phyloP scores from a whole-genome alignment of 2,329 filamentous ascomycete species.

The Fragosphaeria purpurea region DNA sequence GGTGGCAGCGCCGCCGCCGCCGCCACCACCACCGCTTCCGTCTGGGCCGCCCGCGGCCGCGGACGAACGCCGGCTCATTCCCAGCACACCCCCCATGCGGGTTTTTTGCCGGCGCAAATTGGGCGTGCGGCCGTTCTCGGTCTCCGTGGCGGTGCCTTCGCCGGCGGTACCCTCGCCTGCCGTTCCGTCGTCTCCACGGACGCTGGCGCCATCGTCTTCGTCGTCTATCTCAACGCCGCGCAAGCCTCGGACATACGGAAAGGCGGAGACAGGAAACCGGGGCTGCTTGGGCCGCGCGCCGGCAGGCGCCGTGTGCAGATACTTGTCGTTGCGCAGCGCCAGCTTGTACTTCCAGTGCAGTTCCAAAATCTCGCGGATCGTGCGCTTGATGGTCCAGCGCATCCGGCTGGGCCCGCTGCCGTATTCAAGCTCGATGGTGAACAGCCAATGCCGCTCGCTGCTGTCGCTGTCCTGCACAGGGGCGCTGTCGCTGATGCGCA shows the following conservation, averaged over 20 bases:
- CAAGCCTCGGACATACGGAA: constrained; percentile 78
- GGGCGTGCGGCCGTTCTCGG: constrained; percentile 39
- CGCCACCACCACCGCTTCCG: too few species aligned
- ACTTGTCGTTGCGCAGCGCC: constrained; percentile 72
- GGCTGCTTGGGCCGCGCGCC: constrained; percentile 71
- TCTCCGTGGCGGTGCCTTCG: constrained; percentile 53
- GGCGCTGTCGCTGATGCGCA: constrained; percentile 72
- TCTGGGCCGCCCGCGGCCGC: constrained; percentile 31
- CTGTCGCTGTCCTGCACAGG: constrained; percentile 54
- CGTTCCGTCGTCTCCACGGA: constrained; percentile 24
- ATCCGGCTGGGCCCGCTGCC: constrained; percentile 91
- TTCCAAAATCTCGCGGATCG: constrained; percentile 82
- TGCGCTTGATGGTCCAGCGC: constrained; percentile 89
- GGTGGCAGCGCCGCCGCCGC: constrained; percentile 24
- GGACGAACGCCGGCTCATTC: constrained; percentile 44
- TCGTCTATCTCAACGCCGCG: constrained; percentile 70
- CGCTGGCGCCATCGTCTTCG: constrained; percentile 47
- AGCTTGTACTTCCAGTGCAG: constrained; percentile 90
- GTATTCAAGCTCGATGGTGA: constrained; percentile 90
- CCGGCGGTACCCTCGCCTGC: constrained; percentile 27
- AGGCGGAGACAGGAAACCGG: constrained; percentile 78
- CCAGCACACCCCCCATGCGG: constrained; percentile 36
- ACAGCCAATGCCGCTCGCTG: constrained; percentile 66
- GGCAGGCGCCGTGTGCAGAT: constrained; percentile 57
- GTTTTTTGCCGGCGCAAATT: constrained; percentile 34